phyloP scores from a whole-genome alignment of 2,329 filamentous ascomycete genomes.

The Diaporthe australafricana region DNA sequence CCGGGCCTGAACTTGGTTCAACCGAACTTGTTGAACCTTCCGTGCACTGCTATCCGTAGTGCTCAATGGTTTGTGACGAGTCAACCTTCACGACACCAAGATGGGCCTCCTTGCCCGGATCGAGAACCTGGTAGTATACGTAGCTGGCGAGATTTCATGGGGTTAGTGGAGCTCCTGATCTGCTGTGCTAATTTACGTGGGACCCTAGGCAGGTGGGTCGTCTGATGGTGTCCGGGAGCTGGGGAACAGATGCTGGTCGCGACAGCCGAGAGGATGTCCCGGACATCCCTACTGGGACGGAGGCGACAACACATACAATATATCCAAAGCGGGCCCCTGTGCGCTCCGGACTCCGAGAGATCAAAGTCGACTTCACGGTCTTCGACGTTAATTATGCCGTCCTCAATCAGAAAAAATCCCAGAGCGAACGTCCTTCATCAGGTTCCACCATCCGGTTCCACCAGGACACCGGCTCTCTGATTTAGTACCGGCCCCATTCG shows the following conservation, averaged over 20 bases:
- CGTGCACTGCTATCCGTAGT: not conserved
- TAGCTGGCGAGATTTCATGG: constrained; percentile 19
- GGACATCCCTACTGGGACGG: not conserved
- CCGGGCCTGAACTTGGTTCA: not conserved
- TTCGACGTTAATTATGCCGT: constrained; percentile 6
- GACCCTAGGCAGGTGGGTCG: constrained; percentile 11
- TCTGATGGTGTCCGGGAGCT: constrained; percentile 15
- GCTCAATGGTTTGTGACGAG: not conserved
- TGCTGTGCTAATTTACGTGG: constrained; percentile 17
- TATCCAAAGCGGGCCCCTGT: constrained; percentile 9
- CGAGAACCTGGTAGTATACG: too few species aligned
- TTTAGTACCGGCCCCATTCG: not conserved
- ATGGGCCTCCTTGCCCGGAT: not conserved
- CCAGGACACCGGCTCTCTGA: not conserved
- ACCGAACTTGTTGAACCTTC: not conserved
- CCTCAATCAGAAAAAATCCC: not conserved
- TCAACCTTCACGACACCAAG: not conserved
- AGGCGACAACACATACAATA: constrained; percentile 2
- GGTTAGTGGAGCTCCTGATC: constrained; percentile 18
- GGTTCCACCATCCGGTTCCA: too few species aligned
- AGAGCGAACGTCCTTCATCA: not conserved
- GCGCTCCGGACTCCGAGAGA: not conserved
- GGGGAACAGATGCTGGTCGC: not conserved
- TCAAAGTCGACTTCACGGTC: not conserved
- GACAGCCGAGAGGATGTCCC: not conserved